Evolutionary conservation across 139 green algal genomes (phyloP).

Genomic region (Picochlorum sp.): DNA sequence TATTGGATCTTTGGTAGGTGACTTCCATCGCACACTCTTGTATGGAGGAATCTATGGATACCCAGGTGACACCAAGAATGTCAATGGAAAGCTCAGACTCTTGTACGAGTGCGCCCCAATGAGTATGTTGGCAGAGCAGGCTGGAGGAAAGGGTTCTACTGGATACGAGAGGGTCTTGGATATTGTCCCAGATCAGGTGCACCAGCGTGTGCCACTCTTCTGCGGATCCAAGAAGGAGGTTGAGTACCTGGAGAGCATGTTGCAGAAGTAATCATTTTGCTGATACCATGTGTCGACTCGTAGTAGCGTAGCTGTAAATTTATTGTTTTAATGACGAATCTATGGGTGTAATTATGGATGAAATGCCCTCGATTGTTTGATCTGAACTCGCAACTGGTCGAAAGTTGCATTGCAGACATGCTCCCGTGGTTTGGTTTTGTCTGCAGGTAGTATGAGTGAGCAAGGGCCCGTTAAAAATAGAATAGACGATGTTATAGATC

Average conservation of each 20-base stretch:
- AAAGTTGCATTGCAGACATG: too few species aligned
- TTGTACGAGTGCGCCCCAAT: slow-evolving; percentile 99
- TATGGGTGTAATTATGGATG: too few species aligned
- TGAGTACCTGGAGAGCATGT: slow-evolving; percentile 82
- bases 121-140: slow-evolving; percentile 77
- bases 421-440: too few species aligned
- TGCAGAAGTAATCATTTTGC: too few species aligned
- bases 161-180: slow-evolving; percentile 52
- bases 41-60: slow-evolving; percentile 98
- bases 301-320: too few species aligned
- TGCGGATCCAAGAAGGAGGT: slow-evolving; percentile 84
- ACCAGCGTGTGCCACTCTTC: slow-evolving; percentile 79
- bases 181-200: slow-evolving; percentile 53
- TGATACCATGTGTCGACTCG: too few species aligned
- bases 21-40: slow-evolving; percentile 96
- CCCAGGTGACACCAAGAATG: slow-evolving; percentile 85
- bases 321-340: too few species aligned
- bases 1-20: slow-evolving; percentile 91
- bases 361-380: too few species aligned
- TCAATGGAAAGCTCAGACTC: slow-evolving; percentile 93
- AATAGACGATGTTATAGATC: too few species aligned
- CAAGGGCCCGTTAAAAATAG: too few species aligned
- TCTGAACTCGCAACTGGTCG: too few species aligned
- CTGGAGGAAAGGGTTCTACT: slow-evolving; percentile 54
- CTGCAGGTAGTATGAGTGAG: too few species aligned